Evolutionary conservation across 352 stramenopile species (phyloP), one percentile per base, ranked within the genome.

Genomic region (Globisporangium radiosum): DNA sequence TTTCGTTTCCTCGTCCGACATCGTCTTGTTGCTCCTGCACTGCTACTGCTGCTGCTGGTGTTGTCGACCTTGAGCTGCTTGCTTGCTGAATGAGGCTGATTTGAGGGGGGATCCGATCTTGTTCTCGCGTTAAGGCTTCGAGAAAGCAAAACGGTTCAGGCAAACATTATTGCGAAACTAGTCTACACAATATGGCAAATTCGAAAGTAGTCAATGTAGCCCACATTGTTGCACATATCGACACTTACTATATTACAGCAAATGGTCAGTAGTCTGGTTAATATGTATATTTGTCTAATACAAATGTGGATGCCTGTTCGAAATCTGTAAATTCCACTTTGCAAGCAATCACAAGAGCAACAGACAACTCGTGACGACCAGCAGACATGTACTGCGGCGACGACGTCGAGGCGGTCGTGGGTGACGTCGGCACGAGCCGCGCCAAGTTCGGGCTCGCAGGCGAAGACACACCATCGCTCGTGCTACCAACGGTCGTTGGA

Each of bases 391-490:
- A 98, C 75, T 98, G 94, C 70, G 95, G 94, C 49, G 95, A 98
- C 65, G 95, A 98, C 80, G 96, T 97, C 52, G 94, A 97, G 62
- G 94, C 95, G 3, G 92, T 98, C 58, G 92, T 98, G 60, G 95
- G 95, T 51, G 94, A 98, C 58, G 85, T 98, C 14, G 94, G 92
- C 60, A 90, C 85, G 50, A 80, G 87, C 55, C 78, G 81, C 45
- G 92, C 87, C 70, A 97, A 97, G 61, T 98, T 98, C 72, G 95
- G 95, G 25, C 94, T 98, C 61, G 93, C 94, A 11, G 95, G 95
- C 7, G 94, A 98, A 60, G 95, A 98, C 73, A 95, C 87, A 58
- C 95, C 95, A 25, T 93, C 96, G 62, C 64, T 95, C 51, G 87
- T 97, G 36, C 47, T 96, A 7, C 81, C 90, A 5, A 97, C 88